Evolutionary conservation across 352 stramenopile species (phyloP).

Genomic region (Globisporangium cylindrosporum): DNA sequence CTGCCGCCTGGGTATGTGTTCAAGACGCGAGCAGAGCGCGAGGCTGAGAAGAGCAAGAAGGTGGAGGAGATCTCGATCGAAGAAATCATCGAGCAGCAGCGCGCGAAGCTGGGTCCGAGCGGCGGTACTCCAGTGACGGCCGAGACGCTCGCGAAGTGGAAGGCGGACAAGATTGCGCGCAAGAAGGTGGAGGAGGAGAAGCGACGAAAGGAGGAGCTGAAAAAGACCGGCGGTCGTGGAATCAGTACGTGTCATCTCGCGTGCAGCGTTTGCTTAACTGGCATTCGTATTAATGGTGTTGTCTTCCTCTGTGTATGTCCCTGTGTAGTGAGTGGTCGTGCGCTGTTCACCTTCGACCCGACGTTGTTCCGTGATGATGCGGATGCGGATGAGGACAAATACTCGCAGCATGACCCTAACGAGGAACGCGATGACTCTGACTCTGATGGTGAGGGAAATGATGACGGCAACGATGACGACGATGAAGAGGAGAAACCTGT

Average conservation of each 20-base stretch:
- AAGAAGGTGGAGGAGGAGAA: conserved; percentile 83
- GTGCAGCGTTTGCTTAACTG: background rate
- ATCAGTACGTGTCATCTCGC: conserved; percentile 63
- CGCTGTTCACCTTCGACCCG: conserved; percentile 89
- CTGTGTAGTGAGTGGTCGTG: conserved; percentile 84
- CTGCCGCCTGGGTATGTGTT: conserved; percentile 86
- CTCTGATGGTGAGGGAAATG: conserved; percentile 42
- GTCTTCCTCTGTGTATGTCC: conserved; percentile 18
- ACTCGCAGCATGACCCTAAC: conserved; percentile 66
- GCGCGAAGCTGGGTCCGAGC: conserved; percentile 80
- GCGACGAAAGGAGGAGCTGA: conserved; percentile 80
- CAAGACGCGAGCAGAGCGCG: conserved; percentile 85
- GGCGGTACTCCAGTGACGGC: conserved; percentile 86
- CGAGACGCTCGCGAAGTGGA: conserved; percentile 88
- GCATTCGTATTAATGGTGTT: conserved; percentile 12
- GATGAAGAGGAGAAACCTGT: conserved; percentile 50
- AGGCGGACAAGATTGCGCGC: conserved; percentile 74
- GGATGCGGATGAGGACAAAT: conserved; percentile 82
- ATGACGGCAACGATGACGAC: conserved; percentile 56
- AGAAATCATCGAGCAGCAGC: conserved; percentile 90
- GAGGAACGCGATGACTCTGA: conserved; percentile 29
- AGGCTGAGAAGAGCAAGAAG: conserved; percentile 82
- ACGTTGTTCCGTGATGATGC: conserved; percentile 91
- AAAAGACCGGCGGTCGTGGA: conserved; percentile 78
- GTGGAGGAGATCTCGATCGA: conserved; percentile 84